phyloP scores from a whole-genome alignment of 768 basidiomycete species.

The Fomitopsis serialis region DNA sequence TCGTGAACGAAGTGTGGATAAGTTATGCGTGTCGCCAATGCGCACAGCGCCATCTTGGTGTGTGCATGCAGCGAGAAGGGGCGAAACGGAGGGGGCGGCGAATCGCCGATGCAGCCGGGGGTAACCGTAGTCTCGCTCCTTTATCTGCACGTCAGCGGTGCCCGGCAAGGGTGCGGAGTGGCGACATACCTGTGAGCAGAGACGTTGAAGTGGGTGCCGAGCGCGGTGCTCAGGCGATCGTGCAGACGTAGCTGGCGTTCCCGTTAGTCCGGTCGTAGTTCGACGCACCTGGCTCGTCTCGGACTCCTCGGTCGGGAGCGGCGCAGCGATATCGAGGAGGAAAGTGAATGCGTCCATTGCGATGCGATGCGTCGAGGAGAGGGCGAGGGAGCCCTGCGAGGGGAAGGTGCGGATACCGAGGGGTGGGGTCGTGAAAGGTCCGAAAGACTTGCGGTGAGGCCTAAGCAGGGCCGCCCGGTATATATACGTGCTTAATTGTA shows the following conservation, averaged over 20 bases:
- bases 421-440: background rate
- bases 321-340: background rate
- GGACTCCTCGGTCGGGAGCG: background rate
- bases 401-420: background rate
- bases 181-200: constrained; percentile 1
- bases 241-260: background rate
- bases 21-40: background rate
- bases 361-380: background rate
- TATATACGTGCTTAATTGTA: background rate
- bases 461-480: background rate
- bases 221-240: background rate
- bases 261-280: background rate
- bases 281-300: background rate
- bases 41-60: background rate
- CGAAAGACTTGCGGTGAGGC: background rate
- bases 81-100: background rate
- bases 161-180: background rate
- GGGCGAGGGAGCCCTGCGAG: background rate
- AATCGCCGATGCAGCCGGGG: background rate
- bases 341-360: background rate
- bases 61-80: background rate
- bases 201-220: background rate
- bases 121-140: background rate
- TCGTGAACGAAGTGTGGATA: constrained; percentile 1
- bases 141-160: background rate